These are phyloP conservation scores for Petunia axillaris DNA, from an alignment of 257 asterid genomes.

Conservation along the genomic window DNA sequence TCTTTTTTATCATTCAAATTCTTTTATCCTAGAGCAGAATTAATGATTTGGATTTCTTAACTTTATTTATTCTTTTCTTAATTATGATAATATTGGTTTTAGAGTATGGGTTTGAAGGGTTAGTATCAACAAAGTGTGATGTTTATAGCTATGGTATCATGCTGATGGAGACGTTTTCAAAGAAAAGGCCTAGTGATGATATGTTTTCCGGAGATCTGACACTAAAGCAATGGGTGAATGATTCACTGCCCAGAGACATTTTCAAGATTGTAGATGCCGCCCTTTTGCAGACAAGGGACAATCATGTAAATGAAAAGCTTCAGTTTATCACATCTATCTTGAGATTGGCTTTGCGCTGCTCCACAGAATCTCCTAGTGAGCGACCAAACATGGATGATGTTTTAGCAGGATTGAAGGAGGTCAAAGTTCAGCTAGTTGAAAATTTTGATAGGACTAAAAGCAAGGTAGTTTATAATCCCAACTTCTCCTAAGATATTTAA, in stretches of 20 bases:
- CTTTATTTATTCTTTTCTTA: background rate
- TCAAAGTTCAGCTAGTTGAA: constrained; percentile 18
- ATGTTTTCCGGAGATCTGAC: constrained; percentile 28
- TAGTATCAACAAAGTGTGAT: constrained; percentile 34
- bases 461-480: too few species aligned
- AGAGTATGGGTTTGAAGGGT: constrained; percentile 43
- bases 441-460: too few species aligned
- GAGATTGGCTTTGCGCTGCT: constrained; percentile 24
- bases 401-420: constrained; percentile 21
- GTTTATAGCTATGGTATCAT: constrained; percentile 42
- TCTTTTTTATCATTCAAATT: background rate
- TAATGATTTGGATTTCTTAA: background rate
- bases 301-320: background rate
- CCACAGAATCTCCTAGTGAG: constrained; percentile 25
- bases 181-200: constrained; percentile 26
- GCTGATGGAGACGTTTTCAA: constrained; percentile 38
- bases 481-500: too few species aligned
- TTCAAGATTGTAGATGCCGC: constrained; percentile 21
- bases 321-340: constrained; percentile 25
- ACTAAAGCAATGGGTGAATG: constrained; percentile 30
- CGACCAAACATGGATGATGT: constrained; percentile 25
- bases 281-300: constrained; percentile 17
- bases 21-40: background rate
- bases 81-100: background rate
- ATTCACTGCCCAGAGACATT: constrained; percentile 1